Base-by-base conservation (phyloP, 805 yeast species). In the Priceomyces carsonii region DNA sequence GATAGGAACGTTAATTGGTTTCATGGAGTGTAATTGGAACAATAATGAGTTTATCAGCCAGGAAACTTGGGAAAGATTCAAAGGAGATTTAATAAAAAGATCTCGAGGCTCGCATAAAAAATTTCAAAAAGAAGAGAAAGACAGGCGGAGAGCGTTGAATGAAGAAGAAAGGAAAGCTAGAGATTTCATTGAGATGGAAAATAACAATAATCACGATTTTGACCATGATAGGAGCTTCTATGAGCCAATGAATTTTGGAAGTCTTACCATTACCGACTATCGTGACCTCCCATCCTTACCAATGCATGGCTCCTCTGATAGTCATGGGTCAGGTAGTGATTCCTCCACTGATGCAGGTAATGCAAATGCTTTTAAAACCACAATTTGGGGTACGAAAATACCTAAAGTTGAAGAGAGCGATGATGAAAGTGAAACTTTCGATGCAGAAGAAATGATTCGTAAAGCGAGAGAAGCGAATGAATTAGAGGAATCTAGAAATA, bases 1-100 rank as follows among this genome's bases (percentile, higher is more conserved):
- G 0, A 55, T 77, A 18, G 97, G 97, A 1, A 83, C 96, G 0
- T 85, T 83, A 34, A 58, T 91, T 27, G 95, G 89, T 8, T 80
- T 86, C 43, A 54, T 93, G 36, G 98, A 93, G 49, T 75, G 96
- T 33, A 82, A 87, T 53, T 91, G 98, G 98, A 42, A 37, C 20
- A 42, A 57, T 10, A 66, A 58, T 45, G 66, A 58, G 38, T 56
- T 36, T 33, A 47, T 67, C 8, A 36, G 44, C 15, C 40, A 41
- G n/a, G 69, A 59, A 34, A 59, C 57, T 35, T 69, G 63, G 70
- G 60, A 62, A 2, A 51, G 55, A 18, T 84, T 79, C 55, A 67
- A 72, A 31, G 68, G 65, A 20, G 88, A 81, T 40, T 58, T 87
- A 20, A 59, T 57, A 15, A 79, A 75, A 25, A 65, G 96, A 42